These are phyloP conservation scores for Euphorbia celastroides DNA, from an alignment of 441 rosid species.

Conservation along the genomic window DNA sequence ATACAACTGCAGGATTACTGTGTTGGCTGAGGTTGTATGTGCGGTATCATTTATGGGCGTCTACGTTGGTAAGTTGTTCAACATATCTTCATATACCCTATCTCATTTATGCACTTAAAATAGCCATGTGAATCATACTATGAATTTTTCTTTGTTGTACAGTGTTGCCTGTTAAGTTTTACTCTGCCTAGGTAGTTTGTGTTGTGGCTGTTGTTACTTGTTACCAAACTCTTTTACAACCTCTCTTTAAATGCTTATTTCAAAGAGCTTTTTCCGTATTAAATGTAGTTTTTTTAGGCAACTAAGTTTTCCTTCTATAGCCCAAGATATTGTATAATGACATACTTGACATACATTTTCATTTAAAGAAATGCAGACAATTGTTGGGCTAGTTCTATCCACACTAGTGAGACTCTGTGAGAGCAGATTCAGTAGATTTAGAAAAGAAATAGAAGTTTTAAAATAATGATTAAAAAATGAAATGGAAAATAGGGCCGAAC, in stretches of 20 bases:
- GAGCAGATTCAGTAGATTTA: not conserved
- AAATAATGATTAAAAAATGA: no score
- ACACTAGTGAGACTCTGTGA: constrained; percentile 1
- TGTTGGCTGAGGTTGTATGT: constrained; percentile 76
- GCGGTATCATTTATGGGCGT: constrained; percentile 73
- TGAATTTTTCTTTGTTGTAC: not conserved
- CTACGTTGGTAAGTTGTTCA: constrained; percentile 67
- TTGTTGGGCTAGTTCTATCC: constrained; percentile 5
- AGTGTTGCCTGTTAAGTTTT: not conserved
- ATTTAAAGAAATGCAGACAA: constrained; percentile 2
- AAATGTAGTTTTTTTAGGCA: not conserved
- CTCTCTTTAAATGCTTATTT: not conserved
- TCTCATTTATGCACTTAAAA: constrained; percentile 1
- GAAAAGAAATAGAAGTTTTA: not conserved
- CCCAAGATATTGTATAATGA: constrained; percentile 8
- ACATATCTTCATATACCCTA: not conserved
- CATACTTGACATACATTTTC: not conserved
- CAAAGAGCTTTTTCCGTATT: not conserved
- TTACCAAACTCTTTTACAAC: not conserved
- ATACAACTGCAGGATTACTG: constrained; percentile 65
- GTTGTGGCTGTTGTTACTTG: not conserved
- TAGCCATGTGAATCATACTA: not conserved
- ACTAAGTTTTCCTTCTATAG: not conserved
- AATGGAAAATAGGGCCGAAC: no score
- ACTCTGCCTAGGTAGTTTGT: constrained; percentile 2